Evolutionary conservation across 208 protist genomes (phyloP).

Genomic region (Tritrichomonas foetus): DNA sequence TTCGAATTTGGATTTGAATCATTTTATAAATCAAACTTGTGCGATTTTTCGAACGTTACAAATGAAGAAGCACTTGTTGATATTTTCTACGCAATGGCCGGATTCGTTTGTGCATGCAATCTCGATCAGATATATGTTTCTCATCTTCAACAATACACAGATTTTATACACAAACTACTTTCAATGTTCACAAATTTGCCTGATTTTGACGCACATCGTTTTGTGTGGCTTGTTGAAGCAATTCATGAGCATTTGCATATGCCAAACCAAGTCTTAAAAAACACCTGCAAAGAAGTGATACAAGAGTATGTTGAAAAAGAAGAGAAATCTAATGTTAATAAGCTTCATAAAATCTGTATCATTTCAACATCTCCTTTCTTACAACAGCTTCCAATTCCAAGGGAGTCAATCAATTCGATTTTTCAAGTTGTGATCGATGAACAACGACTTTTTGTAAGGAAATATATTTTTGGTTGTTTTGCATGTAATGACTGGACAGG

Average conservation of each 20-base stretch:
- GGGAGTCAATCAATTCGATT: not conserved
- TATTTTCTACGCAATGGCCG: constrained; percentile 8
- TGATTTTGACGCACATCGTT: constrained; percentile 20
- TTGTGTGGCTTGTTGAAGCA: constrained; percentile 34
- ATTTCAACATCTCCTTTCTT: constrained; percentile 28
- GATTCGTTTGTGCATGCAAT: not conserved
- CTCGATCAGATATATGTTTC: not conserved
- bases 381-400: not conserved
- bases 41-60: not conserved
- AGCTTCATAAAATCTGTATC: not conserved
- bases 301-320: not conserved
- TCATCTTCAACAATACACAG: not conserved
- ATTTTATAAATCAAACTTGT: not conserved
- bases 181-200: not conserved
- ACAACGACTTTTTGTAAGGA: not conserved
- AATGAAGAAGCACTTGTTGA: constrained; percentile 30
- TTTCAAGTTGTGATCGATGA: not conserved
- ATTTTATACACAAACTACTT: not conserved
- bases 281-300: not conserved
- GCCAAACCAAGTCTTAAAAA: not conserved
- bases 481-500: not conserved
- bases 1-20: constrained; percentile 8
- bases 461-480: constrained; percentile 7
- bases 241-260: not conserved
- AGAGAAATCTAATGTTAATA: not conserved